Percentiles rank a stretch among this genome's conserved stretches.
Evolutionary conservation across 169 alveolate species (phyloP).

Genomic region (Cryptosporidium xiaoi): DNA sequence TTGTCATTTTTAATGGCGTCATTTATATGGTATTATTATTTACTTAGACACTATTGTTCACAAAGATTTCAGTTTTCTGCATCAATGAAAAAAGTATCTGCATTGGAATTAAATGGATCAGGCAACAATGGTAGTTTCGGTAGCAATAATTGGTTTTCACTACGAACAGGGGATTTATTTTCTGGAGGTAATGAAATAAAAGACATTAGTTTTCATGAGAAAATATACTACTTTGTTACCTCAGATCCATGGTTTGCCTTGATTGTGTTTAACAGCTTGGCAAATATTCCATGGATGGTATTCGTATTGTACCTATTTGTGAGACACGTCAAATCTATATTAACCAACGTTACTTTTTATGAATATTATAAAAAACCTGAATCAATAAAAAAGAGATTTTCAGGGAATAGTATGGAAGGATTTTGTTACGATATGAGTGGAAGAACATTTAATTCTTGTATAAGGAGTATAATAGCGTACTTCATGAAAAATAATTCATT

Average conservation of each 20-base stretch:
- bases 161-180: slow-evolving; percentile 37
- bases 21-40: slow-evolving; percentile 80
- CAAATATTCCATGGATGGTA: slow-evolving; percentile 80
- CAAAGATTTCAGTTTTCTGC: slow-evolving; percentile 52
- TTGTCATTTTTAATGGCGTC: slow-evolving; percentile 75
- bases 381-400: slow-evolving; percentile 49
- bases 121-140: not conserved
- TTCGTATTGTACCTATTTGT: slow-evolving; percentile 84
- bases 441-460: slow-evolving; percentile 36
- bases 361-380: slow-evolving; percentile 86
- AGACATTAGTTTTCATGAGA: slow-evolving; percentile 41
- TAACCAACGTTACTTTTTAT: slow-evolving; percentile 90
- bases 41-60: slow-evolving; percentile 47
- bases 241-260: slow-evolving; percentile 73
- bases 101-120: slow-evolving; percentile 5
- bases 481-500: slow-evolving; percentile 54
- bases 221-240: slow-evolving; percentile 39
- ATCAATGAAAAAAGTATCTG: slow-evolving; percentile 35
- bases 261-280: slow-evolving; percentile 51
- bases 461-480: slow-evolving; percentile 55
- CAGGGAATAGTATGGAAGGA: slow-evolving; percentile 50
- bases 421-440: slow-evolving; percentile 66
- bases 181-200: slow-evolving; percentile 54
- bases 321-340: slow-evolving; percentile 84
- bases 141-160: slow-evolving; percentile 41